phyloP scores from a whole-genome alignment of 2,329 filamentous ascomycete species.

The Clarireedia homoeocarpa region DNA sequence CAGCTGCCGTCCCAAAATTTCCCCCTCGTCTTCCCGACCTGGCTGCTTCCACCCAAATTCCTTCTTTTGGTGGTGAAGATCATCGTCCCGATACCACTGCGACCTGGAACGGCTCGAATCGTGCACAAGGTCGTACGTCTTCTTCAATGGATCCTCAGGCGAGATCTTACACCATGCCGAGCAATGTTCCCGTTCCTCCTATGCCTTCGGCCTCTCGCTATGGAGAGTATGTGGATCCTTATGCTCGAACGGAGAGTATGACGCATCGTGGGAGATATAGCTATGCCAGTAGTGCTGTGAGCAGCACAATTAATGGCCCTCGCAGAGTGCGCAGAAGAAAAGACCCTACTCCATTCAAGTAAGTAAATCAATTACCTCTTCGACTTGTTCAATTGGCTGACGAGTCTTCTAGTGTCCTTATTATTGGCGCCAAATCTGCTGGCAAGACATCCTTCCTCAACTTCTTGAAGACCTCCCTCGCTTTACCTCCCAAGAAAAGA shows the following conservation, averaged over 20 bases:
- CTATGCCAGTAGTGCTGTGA: conserved; percentile 87
- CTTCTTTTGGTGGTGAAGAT: conserved; percentile 50
- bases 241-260: conserved; percentile 86
- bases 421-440: conserved; percentile 78
- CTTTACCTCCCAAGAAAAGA: conserved; percentile 74
- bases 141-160: conserved; percentile 44
- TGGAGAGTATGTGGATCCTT: conserved; percentile 62
- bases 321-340: conserved; percentile 87
- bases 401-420: conserved; percentile 62
- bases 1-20: conserved; percentile 45
- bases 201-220: conserved; percentile 35
- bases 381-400: conserved; percentile 12
- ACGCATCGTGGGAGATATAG: conserved; percentile 92
- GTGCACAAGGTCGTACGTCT: conserved; percentile 28
- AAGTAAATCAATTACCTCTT: conserved; percentile 37
- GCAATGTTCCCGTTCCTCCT: conserved; percentile 45
- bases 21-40: conserved; percentile 50
- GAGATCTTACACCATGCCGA: conserved; percentile 26
- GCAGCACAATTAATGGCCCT: conserved; percentile 89
- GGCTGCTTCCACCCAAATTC: conserved; percentile 22
- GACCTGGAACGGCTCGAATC: conserved; percentile 39
- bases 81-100: conserved; percentile 54
- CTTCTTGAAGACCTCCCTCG: conserved; percentile 81
- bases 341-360: conserved; percentile 98
- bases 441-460: conserved; percentile 97